phyloP scores from a whole-genome alignment of 106 monocot species.

The Dendrobium catenatum region DNA sequence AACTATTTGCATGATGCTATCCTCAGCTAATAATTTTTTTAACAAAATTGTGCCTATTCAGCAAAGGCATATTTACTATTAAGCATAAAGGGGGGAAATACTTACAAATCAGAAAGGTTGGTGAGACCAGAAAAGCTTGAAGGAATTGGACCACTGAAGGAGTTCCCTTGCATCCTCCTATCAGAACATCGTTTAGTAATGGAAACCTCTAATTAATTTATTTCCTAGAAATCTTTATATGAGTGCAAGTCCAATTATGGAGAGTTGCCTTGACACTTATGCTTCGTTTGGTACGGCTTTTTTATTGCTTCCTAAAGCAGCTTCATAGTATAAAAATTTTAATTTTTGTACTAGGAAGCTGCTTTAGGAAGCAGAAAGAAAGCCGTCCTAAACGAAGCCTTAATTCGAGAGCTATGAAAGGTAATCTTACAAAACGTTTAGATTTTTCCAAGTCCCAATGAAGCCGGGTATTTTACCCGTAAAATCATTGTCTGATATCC shows the following conservation, averaged over 20 bases:
- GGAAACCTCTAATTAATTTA: neutral
- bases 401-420: neutral
- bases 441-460: slow-evolving; percentile 43
- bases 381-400: no score
- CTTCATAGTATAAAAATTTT: no score
- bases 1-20: no score
- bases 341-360: no score
- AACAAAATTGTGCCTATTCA: no score
- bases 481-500: slow-evolving; percentile 62
- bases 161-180: slow-evolving; percentile 75
- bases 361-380: no score
- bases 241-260: neutral
- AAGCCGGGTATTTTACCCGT: slow-evolving; percentile 74
- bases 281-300: no score
- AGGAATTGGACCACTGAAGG: slow-evolving; percentile 72
- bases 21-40: no score
- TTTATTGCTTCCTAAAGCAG: no score
- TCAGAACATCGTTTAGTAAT: neutral
- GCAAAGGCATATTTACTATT: no score
- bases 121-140: slow-evolving; percentile 40
- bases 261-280: no score
- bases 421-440: slow-evolving; percentile 50
- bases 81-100: neutral
- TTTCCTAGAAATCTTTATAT: neutral
- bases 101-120: slow-evolving; percentile 32